phyloP scores from a whole-genome alignment of 768 basidiomycete species.

The Mycena capillaripes region DNA sequence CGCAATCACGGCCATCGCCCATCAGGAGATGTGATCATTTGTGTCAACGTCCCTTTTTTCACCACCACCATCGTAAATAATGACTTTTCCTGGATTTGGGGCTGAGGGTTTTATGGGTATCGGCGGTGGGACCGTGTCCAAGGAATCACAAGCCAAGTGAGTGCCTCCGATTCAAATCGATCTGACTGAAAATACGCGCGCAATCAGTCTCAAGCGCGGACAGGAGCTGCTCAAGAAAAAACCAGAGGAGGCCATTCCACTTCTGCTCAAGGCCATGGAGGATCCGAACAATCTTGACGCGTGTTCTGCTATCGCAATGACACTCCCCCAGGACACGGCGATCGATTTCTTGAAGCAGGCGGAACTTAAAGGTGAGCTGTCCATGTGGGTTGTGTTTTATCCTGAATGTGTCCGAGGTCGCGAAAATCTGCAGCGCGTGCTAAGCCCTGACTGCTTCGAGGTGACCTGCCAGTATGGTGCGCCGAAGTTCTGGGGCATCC shows the following conservation, averaged over 20 bases:
- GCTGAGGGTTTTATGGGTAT: background rate
- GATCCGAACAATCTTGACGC: constrained; percentile 25
- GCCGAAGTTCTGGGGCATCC: constrained; percentile 39
- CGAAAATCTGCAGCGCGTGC: background rate
- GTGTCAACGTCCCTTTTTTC: too few relatives aligned
- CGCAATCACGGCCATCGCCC: too few relatives aligned
- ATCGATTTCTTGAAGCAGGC: background rate
- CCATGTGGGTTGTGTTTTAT: background rate
- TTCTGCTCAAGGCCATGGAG: constrained; percentile 20
- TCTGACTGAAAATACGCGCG: too few relatives aligned
- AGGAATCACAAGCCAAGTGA: background rate
- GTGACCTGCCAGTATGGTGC: constrained; percentile 11
- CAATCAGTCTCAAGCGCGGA: constrained; percentile 18
- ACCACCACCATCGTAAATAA: background rate
- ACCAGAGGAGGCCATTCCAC: constrained; percentile 19
- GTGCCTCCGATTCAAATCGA: background rate
- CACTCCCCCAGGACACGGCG: background rate
- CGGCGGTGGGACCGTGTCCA: background rate
- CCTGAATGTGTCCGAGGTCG: background rate
- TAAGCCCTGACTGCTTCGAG: constrained; percentile 25
- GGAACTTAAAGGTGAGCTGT: constrained; percentile 13
- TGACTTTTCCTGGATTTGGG: background rate
- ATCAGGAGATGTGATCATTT: too few relatives aligned
- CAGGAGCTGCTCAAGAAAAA: constrained; percentile 19
- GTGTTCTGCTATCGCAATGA: background rate